Evolutionary conservation across 2,329 filamentous ascomycete genomes (phyloP), one percentile per base, ranked within the genome.

Genomic region (Immersiporthe knoxdaviesiana): DNA sequence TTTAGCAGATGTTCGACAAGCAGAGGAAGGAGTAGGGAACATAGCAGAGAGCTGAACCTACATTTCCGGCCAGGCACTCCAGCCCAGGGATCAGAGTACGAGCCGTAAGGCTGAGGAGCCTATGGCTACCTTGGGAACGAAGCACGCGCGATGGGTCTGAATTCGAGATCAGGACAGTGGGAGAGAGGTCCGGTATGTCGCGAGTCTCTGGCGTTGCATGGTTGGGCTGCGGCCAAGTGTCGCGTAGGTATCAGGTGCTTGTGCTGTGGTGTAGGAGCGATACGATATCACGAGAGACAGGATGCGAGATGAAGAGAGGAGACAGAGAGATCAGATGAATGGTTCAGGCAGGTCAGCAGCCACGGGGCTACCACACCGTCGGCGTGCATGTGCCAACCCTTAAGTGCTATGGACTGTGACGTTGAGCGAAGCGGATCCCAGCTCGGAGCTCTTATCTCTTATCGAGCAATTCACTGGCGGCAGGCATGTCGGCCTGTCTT

Each of bases 371-470:
- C 24, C 50, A 54, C 18, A 54, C 50, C 24, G 24, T 54, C 24
- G 24, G 44, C 44, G 2, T 47, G 18, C 16, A 39, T 39, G 44
- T n/a, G 21, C 44, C n/a, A n/a, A n/a, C 21, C 14, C 44, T n/a
- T 2, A 47, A 47, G 21, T n/a, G n/a, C 44, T 14, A 54, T 7
- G 47, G 24, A 37, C n/a, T n/a, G n/a, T 62, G 60, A 62, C 60
- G 60, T 62, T 62, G 21, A 18, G n/a, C 10, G 5, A 16, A 11
- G 44, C n/a, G 44, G 44, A 16, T n/a, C 8, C 37, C 14, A 30
- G 12, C 37, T n/a, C 11, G n/a, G 39, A 50, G 61, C 61, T 47
- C 61, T 63, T 63, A 63, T 63, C 61, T 63, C 61, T 63, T 63
- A 63, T 63, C 61, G 41, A 14, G 1, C 24, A 30, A 35, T n/a